Percentiles rank a stretch among this genome's conserved stretches.
phyloP scores from a whole-genome alignment of 73 alveolate species.

The Blepharisma japonicum region DNA sequence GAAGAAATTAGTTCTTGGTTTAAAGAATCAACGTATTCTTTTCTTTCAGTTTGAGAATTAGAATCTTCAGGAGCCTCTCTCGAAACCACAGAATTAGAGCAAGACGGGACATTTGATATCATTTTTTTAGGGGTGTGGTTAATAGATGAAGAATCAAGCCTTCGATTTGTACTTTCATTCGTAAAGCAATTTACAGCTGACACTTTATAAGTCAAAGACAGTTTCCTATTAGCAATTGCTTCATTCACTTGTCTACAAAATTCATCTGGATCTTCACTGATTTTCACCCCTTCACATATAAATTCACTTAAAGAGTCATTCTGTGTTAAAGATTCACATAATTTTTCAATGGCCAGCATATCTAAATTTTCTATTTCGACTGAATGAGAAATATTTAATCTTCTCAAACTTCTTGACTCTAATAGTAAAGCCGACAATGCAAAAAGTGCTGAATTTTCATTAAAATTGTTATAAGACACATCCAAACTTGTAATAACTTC shows the following conservation, averaged over 20 bases:
- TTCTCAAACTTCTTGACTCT: neutral
- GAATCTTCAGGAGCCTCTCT: neutral
- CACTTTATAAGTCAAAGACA: conserved; percentile 2
- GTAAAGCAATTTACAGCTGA: conserved; percentile 22
- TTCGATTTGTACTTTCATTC: no score
- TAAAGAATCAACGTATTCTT: neutral
- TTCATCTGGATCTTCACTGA: conserved; percentile 19
- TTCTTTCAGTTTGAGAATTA: conserved; percentile 22
- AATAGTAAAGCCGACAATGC: neutral
- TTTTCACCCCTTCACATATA: conserved; percentile 25
- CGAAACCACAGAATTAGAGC: no score
- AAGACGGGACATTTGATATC: no score
- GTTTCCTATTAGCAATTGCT: conserved; percentile 13
- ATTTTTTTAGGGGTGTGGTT: no score
- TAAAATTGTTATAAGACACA: neutral
- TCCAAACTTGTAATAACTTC: neutral
- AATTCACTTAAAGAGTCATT: conserved; percentile 17
- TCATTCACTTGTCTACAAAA: neutral
- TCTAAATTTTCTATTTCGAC: conserved; percentile 9
- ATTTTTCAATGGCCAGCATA: neutral
- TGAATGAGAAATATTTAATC: neutral
- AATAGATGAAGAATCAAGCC: no score
- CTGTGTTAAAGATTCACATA: neutral
- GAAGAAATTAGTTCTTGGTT: neutral
- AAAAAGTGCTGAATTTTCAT: conserved; percentile 9